Percentiles rank a stretch among this genome's conserved stretches.
phyloP scores from a whole-genome alignment of 1,284 basidiomycete species.

The Neotropicomus parvogracilis region DNA sequence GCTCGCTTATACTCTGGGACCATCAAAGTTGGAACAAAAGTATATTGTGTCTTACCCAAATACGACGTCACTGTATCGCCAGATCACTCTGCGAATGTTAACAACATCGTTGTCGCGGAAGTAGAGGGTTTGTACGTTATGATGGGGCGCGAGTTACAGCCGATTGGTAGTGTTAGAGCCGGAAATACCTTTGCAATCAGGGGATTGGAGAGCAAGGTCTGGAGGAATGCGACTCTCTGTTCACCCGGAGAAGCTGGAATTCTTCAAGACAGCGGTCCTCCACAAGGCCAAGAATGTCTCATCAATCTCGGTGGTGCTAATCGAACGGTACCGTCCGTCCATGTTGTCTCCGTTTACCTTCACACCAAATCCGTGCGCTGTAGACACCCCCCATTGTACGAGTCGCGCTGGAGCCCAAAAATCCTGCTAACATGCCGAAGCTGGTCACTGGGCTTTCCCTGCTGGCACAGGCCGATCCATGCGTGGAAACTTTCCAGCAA shows the following conservation, averaged over 20 bases:
- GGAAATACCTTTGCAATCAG: constrained; percentile 95
- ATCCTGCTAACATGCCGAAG: constrained; percentile 91
- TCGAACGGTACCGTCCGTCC: constrained; percentile 49
- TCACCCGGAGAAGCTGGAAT: constrained; percentile 51
- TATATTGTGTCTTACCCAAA: constrained; percentile 87
- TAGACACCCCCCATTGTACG: constrained; percentile 90
- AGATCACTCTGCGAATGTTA: constrained; percentile 67
- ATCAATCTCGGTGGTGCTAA: constrained; percentile 83
- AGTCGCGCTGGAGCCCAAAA: constrained; percentile 87
- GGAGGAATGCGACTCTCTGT: constrained; percentile 90
- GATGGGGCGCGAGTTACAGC: constrained; percentile 94
- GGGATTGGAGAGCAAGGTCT: constrained; percentile 88
- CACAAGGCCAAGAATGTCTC: constrained; percentile 50
- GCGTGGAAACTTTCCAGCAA: constrained; percentile 95
- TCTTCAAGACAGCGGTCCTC: constrained; percentile 35
- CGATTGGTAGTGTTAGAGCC: constrained; percentile 82
- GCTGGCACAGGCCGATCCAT: constrained; percentile 94
- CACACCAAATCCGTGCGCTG: constrained; percentile 6
- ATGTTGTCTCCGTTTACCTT: not conserved
- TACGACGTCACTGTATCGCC: constrained; percentile 72
- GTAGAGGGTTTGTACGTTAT: constrained; percentile 89
- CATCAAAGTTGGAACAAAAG: constrained; percentile 59
- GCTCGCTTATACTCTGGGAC: constrained; percentile 91
- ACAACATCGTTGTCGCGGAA: constrained; percentile 59
- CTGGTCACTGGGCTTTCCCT: constrained; percentile 86